Base-by-base conservation (phyloP, 805 yeast species). In the Wickerhamiella musiphila region DNA sequence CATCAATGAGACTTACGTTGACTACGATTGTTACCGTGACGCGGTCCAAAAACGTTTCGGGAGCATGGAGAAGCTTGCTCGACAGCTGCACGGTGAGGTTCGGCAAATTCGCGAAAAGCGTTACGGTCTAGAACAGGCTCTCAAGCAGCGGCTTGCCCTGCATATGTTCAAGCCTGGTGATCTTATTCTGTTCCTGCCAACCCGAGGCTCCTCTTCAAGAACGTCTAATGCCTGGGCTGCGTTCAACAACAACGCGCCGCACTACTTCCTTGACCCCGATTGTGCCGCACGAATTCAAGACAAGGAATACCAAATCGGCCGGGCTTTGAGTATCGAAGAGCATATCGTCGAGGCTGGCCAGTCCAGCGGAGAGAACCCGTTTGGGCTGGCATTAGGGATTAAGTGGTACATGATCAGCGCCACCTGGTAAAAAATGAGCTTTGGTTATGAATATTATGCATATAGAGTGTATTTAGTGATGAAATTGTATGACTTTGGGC, bases 61-160 rank as follows among this genome's bases (percentile, higher is more conserved):
- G 34, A 96, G 86, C 47, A 92, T 86, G 31, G 96, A 90, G 50
- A 69, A 75, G 5, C 63, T 84, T 44, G 96, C 96, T 2, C 73
- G 90, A 46, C 78, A 71, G 47, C 63, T 79, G 37, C 79, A 84
- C 35, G 75, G 74, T 46, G 93, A 79, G 42, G 73, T 68, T 43
- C 67, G 65, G 38, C 47, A 51, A 33, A 59, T 66, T 34, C 61
- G 64, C 19, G 64, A 60, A 28, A 42, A 42, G 12, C 35, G 45
- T 2, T 43, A 44, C 12, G 38, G 40, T 20, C 36, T 40, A 2
- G 53, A 46, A 32, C 42, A 44, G 10, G 64, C 56, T 20, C 28
- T 52, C 3, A 53, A 54, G n/a, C 56, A 63, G 29, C 75, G 73
- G 46, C 65, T 86, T 4, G 63, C 90, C 0, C 63, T 83, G 41